Base-by-base conservation (phyloP, 139 green algal species). In the Chlamydomonas incerta region DNA sequence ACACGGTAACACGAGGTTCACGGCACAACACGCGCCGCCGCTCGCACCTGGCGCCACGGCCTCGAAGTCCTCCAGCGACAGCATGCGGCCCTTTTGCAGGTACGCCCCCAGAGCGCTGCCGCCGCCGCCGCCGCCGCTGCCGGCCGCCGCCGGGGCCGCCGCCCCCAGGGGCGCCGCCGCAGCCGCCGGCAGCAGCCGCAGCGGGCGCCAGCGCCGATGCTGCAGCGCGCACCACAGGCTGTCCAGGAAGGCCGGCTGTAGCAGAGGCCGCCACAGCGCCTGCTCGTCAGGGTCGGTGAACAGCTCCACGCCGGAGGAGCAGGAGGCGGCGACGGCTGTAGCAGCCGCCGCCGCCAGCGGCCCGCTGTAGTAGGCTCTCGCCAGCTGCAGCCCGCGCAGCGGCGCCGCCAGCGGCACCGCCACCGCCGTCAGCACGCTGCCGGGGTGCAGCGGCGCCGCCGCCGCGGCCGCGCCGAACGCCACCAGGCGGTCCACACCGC, bases 311-410 rank as follows among this genome's bases (percentile, higher is more conserved):
- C 75, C 70, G 18, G 41, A 50, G 41, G 41, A 5, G 41, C 41
- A 50, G 41, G 41, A 50, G 2, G 33, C 52, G 2, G 58, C 63
- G 0, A 17, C 71, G 10, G 31, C 62, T 0, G 47, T n/a, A 11
- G 60, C 50, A 29, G 41, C 73, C 23, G 80, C 65, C 67, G 66
- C 75, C 84, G 60, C 57, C 60, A 74, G 31, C 26, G 60, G 34
- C 18, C 72, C 57, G 65, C 74, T 74, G 73, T 89, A 81, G 33
- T 91, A 82, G 29, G 89, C 73, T 13, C 89, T 55, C 4, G 83
- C 90, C 41, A 95, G 76, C 62, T 80, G 68, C 62, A 96, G 77
- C 57, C 90, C 91, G 50, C 74, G 82, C 50, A 95, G 86, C 52
- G 85, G 68, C 24, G 90, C 67, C 21, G 91, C 58, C 26, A 13